Evolutionary conservation across 345 rosid genomes (phyloP).

Genomic region (Pelargonium nanum): DNA sequence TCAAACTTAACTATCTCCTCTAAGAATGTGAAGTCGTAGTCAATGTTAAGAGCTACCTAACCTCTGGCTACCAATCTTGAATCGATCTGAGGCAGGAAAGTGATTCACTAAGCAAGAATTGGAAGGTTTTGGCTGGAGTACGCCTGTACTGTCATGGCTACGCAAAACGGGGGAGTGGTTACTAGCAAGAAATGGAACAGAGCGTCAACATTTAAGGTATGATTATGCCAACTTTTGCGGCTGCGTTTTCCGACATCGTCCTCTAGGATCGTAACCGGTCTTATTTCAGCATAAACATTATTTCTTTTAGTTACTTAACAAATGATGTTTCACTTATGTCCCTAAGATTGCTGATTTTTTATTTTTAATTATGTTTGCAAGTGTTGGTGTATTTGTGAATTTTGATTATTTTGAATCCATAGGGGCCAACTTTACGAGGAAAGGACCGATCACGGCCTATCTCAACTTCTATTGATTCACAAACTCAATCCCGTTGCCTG

Average conservation of each 20-base stretch:
- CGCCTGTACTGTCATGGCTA: slow-evolving; percentile 28
- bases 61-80: background rate
- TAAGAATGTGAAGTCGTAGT: background rate
- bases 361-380: too few species aligned
- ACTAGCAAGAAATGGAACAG: slow-evolving; percentile 21
- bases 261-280: background rate
- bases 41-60: background rate
- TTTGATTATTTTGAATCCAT: slow-evolving; percentile 9
- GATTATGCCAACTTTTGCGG: background rate
- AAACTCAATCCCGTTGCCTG: slow-evolving; percentile 34
- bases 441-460: slow-evolving; percentile 27
- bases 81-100: background rate
- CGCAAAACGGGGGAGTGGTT: slow-evolving; percentile 24
- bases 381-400: too few species aligned
- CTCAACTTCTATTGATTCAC: slow-evolving; percentile 17
- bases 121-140: slow-evolving; percentile 2
- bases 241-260: too few species aligned
- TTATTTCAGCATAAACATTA: too few species aligned
- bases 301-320: too few species aligned
- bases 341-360: too few species aligned
- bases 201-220: slow-evolving; percentile 34
- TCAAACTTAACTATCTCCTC: background rate
- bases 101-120: background rate
- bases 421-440: slow-evolving; percentile 26
- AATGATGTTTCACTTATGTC: too few species aligned